Evolutionary conservation across 1,139 yeast species (phyloP).

Genomic region (Spathaspora jeffriesii): DNA sequence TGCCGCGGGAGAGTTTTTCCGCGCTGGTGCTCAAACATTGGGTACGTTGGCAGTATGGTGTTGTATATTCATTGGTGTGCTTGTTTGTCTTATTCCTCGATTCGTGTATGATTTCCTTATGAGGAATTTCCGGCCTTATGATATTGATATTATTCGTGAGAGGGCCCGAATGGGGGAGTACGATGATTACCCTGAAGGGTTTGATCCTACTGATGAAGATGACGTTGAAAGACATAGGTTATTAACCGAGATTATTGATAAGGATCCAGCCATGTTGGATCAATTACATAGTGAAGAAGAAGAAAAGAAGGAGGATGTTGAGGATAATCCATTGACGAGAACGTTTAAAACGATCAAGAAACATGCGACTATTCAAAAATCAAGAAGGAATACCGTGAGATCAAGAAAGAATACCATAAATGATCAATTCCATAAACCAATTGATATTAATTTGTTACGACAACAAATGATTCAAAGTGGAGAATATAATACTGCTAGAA

Average conservation of each 20-base stretch:
- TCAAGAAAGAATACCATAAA: slow-evolving; percentile 33
- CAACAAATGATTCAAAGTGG: slow-evolving; percentile 43
- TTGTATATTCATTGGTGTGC: slow-evolving; percentile 46
- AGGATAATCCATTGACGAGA: slow-evolving; percentile 25
- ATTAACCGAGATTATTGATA: slow-evolving; percentile 32
- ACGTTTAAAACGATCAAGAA: slow-evolving; percentile 40
- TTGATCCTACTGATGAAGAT: slow-evolving; percentile 58
- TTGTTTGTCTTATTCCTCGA: slow-evolving; percentile 53
- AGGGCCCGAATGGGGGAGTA: slow-evolving; percentile 45
- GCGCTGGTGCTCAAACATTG: slow-evolving; percentile 55
- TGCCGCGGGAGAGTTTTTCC: slow-evolving; percentile 47
- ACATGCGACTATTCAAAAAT: slow-evolving; percentile 15
- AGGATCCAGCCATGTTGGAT: slow-evolving; percentile 36
- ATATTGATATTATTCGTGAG: slow-evolving; percentile 58
- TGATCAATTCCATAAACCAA: slow-evolving; percentile 34
- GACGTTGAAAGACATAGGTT: slow-evolving; percentile 46
- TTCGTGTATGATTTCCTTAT: slow-evolving; percentile 49
- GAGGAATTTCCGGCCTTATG: slow-evolving; percentile 50
- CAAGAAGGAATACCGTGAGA: slow-evolving; percentile 27
- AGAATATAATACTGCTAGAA: slow-evolving; percentile 32
- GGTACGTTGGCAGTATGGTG: slow-evolving; percentile 58
- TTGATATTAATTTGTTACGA: slow-evolving; percentile 38
- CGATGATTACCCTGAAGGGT: slow-evolving; percentile 51
- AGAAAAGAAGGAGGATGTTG: slow-evolving; percentile 14
- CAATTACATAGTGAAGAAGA: slow-evolving; percentile 27